These are phyloP conservation scores for Geotrichum candidum DNA, from an alignment of 1,139 yeast species.

Conservation along the genomic window DNA sequence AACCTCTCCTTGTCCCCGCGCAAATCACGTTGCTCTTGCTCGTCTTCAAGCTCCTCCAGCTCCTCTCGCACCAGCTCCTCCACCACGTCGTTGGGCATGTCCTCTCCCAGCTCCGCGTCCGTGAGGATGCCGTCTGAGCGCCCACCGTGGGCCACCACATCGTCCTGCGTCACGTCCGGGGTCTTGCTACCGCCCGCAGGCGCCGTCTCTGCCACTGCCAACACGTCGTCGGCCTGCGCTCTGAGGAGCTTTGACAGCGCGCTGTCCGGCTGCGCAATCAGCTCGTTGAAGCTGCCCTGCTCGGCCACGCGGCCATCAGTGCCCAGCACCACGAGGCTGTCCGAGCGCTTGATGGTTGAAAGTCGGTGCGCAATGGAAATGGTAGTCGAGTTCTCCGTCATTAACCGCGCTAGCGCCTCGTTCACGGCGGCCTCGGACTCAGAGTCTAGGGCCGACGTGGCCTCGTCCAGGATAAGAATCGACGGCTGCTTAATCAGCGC, in stretches of 20 bases:
- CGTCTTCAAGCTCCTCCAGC: neutral
- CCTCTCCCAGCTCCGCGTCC: neutral
- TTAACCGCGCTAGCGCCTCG: constrained; percentile 52
- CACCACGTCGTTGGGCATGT: neutral
- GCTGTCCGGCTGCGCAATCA: constrained; percentile 58
- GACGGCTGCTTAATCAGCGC: constrained; percentile 71
- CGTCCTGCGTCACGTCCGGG: neutral
- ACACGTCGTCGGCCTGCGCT: neutral
- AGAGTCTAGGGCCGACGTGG: constrained; percentile 79
- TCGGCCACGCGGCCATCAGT: constrained; percentile 77
- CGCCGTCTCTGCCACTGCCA: neutral
- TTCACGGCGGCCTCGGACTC: constrained; percentile 81
- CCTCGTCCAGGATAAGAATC: constrained; percentile 70
- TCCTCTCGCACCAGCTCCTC: neutral
- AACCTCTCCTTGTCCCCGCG: neutral
- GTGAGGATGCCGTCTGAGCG: neutral
- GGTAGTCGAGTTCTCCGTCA: constrained; percentile 66
- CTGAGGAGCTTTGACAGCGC: constrained; percentile 44
- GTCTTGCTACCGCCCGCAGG: too few relatives aligned
- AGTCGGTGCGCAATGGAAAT: constrained; percentile 89
- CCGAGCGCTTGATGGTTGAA: constrained; percentile 81
- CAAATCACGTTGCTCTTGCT: neutral
- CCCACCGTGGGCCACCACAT: neutral
- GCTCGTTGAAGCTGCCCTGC: constrained; percentile 50
- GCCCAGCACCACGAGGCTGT: constrained; percentile 73